phyloP scores from a whole-genome alignment of 139 green algal species.

The Chlorella sp. region DNA sequence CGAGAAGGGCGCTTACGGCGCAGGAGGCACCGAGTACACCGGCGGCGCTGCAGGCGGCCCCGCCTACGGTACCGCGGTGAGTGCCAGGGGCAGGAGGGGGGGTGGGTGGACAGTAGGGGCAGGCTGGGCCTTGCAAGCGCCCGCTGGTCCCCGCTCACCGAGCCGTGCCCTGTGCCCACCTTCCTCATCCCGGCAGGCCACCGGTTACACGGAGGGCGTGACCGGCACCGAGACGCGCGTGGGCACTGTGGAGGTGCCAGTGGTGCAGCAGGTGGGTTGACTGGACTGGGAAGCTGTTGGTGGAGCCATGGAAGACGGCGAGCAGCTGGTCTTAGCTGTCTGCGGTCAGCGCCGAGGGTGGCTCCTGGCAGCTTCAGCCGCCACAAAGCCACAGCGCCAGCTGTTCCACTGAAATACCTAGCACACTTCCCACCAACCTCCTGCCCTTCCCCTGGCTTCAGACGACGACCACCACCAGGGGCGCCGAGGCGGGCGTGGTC shows the following conservation, averaged over 20 bases:
- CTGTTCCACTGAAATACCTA: background rate
- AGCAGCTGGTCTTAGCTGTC: background rate
- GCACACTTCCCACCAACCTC: background rate
- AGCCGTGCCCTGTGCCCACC: too few species aligned
- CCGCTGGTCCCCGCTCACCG: too few species aligned
- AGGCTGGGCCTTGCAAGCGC: too few species aligned
- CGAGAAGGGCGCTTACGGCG: background rate
- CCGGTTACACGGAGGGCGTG: background rate
- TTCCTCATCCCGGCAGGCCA: too few species aligned
- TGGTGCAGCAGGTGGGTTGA: background rate
- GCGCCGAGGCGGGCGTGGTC: background rate
- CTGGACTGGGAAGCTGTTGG: too few species aligned
- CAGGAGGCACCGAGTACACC: conserved; percentile 7
- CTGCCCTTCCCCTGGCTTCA: background rate
- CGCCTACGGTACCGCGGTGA: conserved; percentile 14
- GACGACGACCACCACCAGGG: conserved; percentile 5
- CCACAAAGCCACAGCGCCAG: too few species aligned
- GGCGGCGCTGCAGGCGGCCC: background rate
- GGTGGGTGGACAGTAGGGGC: too few species aligned
- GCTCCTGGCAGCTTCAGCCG: too few species aligned
- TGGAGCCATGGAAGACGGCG: background rate
- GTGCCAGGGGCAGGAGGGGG: background rate
- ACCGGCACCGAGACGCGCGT: background rate
- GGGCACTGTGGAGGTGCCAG: background rate
- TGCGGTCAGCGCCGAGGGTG: too few species aligned